Evolutionary conservation across 1,284 basidiomycete genomes (phyloP), one percentile per base, ranked within the genome.

Genomic region (Ustilago hordei): DNA sequence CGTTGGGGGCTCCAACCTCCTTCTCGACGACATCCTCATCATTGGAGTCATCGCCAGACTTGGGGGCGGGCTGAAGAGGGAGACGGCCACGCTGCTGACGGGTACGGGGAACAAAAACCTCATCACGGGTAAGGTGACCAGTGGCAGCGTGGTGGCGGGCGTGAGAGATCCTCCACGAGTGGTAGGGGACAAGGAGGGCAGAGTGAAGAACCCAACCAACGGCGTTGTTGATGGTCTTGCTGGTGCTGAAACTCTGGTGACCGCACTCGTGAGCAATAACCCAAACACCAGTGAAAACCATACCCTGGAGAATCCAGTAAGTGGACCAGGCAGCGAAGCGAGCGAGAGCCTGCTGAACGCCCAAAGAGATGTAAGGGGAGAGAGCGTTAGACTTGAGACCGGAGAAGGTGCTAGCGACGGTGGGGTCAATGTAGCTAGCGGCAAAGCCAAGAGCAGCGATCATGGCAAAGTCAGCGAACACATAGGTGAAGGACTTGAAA

Each of bases 161-260:
- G 87, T 99, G 96, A 4, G 93, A 93, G 86, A 99, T 95, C 75
- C 95, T 91, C 97, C 97, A 99, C 28, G 95, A 94, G 87, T 99
- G 95, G 88, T 95, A 99, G 11, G 97, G 96, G 15, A 99, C 96
- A 61, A 97, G 92, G 57, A 99, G 91, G 66, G 90, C 91, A 50
- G 95, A 97, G 88, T 99, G 97, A 43, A 98, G 89, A 71, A 98
- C 86, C 93, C 94, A 98, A 36, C 96, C 96, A 75, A 96, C 93
- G 39, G 91, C 87, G 89, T 98, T 95, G 89, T 99, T 99, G 87
- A 98, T 89, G 35, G 89, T 87, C 89, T 98, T 99, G 78, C 92
- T 95, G 75, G 95, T 91, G n/a, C 95, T 97, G 89, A 94, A 99
- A 0, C 93, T 93, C 87, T 98, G 96, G 87, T 99, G 97, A 54